Conservation (phyloP, 169 alveolate species). For the Plasmodium knowlesi region DNA sequence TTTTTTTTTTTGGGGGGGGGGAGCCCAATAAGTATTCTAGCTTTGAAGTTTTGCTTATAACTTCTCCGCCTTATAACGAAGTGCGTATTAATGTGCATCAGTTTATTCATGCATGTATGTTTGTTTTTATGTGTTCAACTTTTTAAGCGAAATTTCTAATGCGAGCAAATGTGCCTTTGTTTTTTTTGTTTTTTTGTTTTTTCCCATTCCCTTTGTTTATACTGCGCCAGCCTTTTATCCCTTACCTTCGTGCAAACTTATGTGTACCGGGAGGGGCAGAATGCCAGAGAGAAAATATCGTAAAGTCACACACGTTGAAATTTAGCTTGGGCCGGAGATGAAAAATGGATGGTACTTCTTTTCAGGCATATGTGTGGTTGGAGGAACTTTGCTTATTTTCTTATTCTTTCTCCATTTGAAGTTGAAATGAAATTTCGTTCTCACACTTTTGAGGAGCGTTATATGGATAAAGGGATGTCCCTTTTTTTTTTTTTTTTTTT, state of each 20-base stretch:
- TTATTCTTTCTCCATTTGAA: not conserved
- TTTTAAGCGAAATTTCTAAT: not conserved
- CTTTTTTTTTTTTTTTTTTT: not conserved
- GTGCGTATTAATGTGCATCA: not conserved
- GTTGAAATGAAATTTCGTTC: not conserved
- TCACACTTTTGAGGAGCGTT: not conserved
- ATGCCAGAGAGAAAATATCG: not conserved
- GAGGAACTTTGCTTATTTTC: not conserved
- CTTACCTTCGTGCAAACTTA: not conserved
- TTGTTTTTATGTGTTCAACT: not conserved
- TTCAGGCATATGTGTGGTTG: not conserved
- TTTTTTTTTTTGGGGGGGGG: too few relatives aligned
- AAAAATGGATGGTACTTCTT: not conserved
- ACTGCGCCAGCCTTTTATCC: not conserved
- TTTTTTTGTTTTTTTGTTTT: conserved; percentile 3
- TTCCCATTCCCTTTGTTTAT: not conserved
- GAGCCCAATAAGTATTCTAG: not conserved
- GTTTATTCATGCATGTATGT: not conserved
- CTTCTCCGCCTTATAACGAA: not conserved
- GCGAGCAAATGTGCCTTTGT: not conserved
- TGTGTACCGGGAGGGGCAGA: not conserved
- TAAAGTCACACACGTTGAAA: not conserved
- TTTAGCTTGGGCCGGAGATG: not conserved
- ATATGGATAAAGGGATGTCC: not conserved
- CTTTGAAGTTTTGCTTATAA: not conserved